Evolutionary conservation across 208 protist species (phyloP).

Genomic region (Leishmania amazonensis): DNA sequence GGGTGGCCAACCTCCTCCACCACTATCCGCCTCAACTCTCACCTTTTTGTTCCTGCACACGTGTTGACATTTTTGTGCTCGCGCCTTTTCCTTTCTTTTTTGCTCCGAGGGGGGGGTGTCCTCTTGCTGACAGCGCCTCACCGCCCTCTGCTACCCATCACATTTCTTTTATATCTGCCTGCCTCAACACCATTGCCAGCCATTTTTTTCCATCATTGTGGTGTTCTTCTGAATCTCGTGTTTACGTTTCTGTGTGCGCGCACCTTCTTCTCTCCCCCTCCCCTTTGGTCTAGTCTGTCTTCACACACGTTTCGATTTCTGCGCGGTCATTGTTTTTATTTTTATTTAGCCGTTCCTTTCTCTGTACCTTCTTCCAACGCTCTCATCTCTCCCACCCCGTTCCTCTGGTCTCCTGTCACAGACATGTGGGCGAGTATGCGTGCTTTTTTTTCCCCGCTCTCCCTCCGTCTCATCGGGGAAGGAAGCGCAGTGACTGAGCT

Average conservation of each 20-base stretch:
- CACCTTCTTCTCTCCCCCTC: neutral
- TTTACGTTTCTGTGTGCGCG: neutral
- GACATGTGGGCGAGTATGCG: neutral
- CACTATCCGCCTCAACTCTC: neutral
- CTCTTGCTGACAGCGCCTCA: neutral
- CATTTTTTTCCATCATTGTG: neutral
- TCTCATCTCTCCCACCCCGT: neutral
- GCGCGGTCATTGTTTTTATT: neutral
- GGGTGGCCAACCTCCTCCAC: neutral
- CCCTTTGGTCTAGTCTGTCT: too few relatives aligned
- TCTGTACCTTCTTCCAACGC: neutral
- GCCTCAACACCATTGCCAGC: neutral
- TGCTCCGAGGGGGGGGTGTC: neutral
- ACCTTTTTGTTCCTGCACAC: neutral
- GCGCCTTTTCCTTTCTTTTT: neutral
- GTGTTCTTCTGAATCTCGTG: neutral
- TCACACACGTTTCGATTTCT: neutral
- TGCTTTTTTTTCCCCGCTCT: neutral
- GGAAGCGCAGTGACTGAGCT: neutral
- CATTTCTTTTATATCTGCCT: neutral
- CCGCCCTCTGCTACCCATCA: neutral
- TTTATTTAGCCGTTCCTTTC: neutral
- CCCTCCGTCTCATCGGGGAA: neutral
- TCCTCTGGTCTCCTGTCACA: neutral
- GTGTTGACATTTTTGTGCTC: neutral